phyloP scores from a whole-genome alignment of 495 filamentous ascomycete species.

The Clavariopsis aquatica region DNA sequence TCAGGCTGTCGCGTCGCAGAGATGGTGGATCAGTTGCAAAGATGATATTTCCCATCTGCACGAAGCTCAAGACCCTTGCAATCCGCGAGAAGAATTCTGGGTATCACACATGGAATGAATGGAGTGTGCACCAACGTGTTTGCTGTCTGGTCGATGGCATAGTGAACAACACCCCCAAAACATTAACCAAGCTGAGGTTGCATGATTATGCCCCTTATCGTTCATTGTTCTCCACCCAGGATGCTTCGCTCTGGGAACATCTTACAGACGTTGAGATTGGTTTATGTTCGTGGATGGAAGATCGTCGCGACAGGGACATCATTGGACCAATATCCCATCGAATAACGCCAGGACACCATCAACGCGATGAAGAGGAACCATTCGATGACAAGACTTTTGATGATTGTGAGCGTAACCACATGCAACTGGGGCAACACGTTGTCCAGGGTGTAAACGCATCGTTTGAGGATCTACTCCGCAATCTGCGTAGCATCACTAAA shows the following conservation, averaged over 20 bases:
- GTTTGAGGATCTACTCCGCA: slow-evolving; percentile 25
- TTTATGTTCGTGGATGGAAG: slow-evolving; percentile 32
- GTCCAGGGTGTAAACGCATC: slow-evolving; percentile 27
- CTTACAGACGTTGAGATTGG: slow-evolving; percentile 25
- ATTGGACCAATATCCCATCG: slow-evolving; percentile 23
- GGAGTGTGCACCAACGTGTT: slow-evolving; percentile 33
- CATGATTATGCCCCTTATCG: slow-evolving; percentile 35
- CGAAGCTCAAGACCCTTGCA: slow-evolving; percentile 28
- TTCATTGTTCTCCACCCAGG: slow-evolving; percentile 22
- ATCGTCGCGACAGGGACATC: slow-evolving; percentile 27
- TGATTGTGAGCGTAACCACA: slow-evolving; percentile 30
- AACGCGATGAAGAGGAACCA: slow-evolving; percentile 32
- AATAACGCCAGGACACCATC: slow-evolving; percentile 29
- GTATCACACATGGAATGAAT: slow-evolving; percentile 34
- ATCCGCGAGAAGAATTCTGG: slow-evolving; percentile 29
- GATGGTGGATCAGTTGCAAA: slow-evolving; percentile 33
- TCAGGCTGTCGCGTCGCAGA: slow-evolving; percentile 30
- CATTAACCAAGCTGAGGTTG: slow-evolving; percentile 28
- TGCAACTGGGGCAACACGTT: slow-evolving; percentile 28
- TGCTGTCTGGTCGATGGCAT: slow-evolving; percentile 34
- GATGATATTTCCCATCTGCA: slow-evolving; percentile 31
- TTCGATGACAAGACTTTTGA: slow-evolving; percentile 33
- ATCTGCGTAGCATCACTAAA: slow-evolving; percentile 14
- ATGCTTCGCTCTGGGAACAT: slow-evolving; percentile 18
- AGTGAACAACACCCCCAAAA: slow-evolving; percentile 23